Base-by-base conservation (phyloP, 169 alveolate species). In the Cryptosporidium parvum region DNA sequence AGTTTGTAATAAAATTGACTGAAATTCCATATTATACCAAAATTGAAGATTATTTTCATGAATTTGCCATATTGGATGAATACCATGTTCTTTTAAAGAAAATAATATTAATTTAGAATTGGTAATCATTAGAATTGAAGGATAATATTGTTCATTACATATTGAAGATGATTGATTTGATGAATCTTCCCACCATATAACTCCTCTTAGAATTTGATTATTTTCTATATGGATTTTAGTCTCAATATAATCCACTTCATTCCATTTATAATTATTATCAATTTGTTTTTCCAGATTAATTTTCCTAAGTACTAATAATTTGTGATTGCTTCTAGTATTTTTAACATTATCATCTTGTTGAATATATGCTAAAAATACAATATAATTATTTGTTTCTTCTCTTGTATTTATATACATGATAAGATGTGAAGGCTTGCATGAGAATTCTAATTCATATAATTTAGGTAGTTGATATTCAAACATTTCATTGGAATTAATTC, bases 1-100 rank as follows among this genome's bases (percentile, higher is more conserved):
- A 9, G 65, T 53, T 39, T 80, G 89, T 7, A 80, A 33, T 23
- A 80, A 59, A 14, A 80, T 9, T 1, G 68, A 62, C 75, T 80
- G 73, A 42, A 59, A 62, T 31, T 80, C 89, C 59, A 80, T 62
- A 62, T 62, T 65, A 29, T 61, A 80, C 89, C 89, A 80, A 23
- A 65, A 12, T 45, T 45, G 23, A 3, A 37, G 23, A 65, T 45
- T 62, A 3, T 62, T 23, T 8, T 35, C 65, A n/a, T 18, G 5
- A 35, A 62, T 42, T 62, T 80, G 70, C 89, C 89, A 80, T 0
- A 35, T 45, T 44, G 70, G 42, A 12, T 29, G 37, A 42, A 80
- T 62, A 1, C 37, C 52, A 5, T 59, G 16, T 3, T 80, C 75
- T 12, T 59, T 35, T n/a, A 62, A 42, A 42, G 42, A 26, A 44